phyloP scores from a whole-genome alignment of 2,329 filamentous ascomycete species.

The Fusarium domesticum region DNA sequence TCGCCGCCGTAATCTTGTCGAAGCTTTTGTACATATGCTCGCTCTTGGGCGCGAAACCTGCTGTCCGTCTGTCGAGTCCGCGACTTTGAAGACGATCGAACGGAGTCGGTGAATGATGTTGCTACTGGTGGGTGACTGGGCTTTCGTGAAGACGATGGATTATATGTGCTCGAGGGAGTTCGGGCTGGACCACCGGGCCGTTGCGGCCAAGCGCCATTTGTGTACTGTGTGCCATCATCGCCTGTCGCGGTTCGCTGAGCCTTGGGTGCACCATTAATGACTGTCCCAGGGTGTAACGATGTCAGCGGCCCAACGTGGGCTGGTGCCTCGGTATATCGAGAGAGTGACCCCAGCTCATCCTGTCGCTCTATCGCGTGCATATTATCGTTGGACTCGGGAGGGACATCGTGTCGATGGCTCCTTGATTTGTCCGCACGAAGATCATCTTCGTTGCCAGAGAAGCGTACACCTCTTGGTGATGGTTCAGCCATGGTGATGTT shows the following conservation, averaged over 20 bases:
- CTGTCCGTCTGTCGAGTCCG: constrained; percentile 46
- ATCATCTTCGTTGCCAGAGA: constrained; percentile 49
- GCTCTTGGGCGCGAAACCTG: constrained; percentile 65
- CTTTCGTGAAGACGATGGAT: constrained; percentile 60
- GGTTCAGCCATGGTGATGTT: constrained; percentile 41
- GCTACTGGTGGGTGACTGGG: constrained; percentile 39
- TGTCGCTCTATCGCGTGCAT: constrained; percentile 47
- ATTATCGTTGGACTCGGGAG: constrained; percentile 35
- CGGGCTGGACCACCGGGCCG: constrained; percentile 67
- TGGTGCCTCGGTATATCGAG: constrained; percentile 42
- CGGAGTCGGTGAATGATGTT: constrained; percentile 43
- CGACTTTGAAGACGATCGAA: constrained; percentile 53
- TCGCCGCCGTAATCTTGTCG: constrained; percentile 65
- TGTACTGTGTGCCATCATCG: constrained; percentile 28
- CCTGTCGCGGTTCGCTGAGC: constrained; percentile 38
- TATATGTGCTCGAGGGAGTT: constrained; percentile 78
- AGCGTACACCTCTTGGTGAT: constrained; percentile 56
- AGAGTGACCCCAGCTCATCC: constrained; percentile 46
- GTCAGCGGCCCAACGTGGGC: constrained; percentile 42
- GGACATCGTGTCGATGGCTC: constrained; percentile 33
- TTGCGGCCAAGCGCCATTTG: constrained; percentile 49
- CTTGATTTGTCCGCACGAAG: constrained; percentile 42
- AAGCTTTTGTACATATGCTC: constrained; percentile 89
- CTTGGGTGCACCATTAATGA: constrained; percentile 43
- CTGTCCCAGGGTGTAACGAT: constrained; percentile 40